Evolutionary conservation across 805 yeast genomes (phyloP), one percentile per base, ranked within the genome.

Genomic region (Metschnikowia santaceciliae): DNA sequence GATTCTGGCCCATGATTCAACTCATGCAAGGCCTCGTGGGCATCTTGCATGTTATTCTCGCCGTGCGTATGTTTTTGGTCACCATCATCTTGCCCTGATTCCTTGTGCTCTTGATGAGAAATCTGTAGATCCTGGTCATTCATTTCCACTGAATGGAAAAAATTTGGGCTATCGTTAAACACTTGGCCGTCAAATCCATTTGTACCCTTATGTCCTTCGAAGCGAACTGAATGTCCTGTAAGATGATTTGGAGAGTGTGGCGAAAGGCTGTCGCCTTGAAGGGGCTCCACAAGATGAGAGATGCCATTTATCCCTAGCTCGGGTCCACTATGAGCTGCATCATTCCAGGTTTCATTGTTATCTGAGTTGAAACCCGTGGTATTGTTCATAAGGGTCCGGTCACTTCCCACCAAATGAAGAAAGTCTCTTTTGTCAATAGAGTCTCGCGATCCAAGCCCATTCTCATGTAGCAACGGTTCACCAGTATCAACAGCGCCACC

Each of bases 131-230:
- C 20, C 26, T 38, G 14, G 7, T 23, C 38, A 17, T 14, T 26
- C 2, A 35, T 22, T n/a, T 49, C 55, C n/a, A 57, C 59, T 17
- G 56, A 34, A 32, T 47, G 51, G 37, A 58, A 55, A 33, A 60
- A 61, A 40, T 60, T 58, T 1, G 64, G 61, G 13, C 60, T 54
- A 34, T 51, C 56, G 7, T 56, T 44, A 46, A 47, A 51, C n/a
- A 52, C 46, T 39, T 53, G 52, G 3, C 49, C 53, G 48, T 52
- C 44, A 23, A 44, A 53, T 34, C 52, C 59, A 42, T 19, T 43
- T 20, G 48, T 48, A 15, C 47, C 34, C 33, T 53, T 34, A 5
- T 43, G 39, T 13, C n/a, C 39, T 3, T 43, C 32, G 17, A 43
- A 42, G 15, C 36, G 17, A 10, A 30, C 13, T 32, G 46, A 14